Conservation (phyloP, 2,329 filamentous ascomycete genomes). For the Cyphellophora europaea region DNA sequence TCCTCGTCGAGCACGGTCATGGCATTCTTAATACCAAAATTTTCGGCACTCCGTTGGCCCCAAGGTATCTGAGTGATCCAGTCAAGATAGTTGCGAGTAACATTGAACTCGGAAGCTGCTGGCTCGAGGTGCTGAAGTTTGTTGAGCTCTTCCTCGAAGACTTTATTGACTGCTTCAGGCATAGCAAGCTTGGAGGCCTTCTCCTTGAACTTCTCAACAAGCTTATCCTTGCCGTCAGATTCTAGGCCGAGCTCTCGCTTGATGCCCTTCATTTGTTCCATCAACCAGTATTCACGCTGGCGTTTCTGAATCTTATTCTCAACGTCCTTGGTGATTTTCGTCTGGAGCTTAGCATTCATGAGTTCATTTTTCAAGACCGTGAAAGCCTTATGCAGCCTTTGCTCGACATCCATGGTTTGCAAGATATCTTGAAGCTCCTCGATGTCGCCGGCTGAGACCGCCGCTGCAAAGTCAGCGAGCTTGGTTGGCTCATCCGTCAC, state of each 20-base stretch:
- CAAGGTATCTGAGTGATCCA: conserved; percentile 98
- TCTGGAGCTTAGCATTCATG: conserved; percentile 94
- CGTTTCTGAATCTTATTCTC: conserved; percentile 96
- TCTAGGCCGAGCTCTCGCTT: conserved; percentile 91
- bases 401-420: conserved; percentile 80
- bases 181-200: conserved; percentile 90
- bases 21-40: conserved; percentile 89
- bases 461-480: conserved; percentile 91
- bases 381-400: conserved; percentile 82
- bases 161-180: conserved; percentile 93
- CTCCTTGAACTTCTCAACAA: conserved; percentile 95
- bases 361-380: conserved; percentile 94
- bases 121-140: conserved; percentile 93
- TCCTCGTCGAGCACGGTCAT: conserved; percentile 88
- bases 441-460: conserved; percentile 88
- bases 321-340: conserved; percentile 96
- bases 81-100: conserved; percentile 94
- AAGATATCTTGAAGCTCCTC: conserved; percentile 88
- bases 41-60: conserved; percentile 91
- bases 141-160: conserved; percentile 96
- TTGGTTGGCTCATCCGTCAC: conserved; percentile 92
- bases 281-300: conserved; percentile 94
- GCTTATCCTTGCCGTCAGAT: conserved; percentile 94
- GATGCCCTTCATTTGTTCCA: conserved; percentile 99
- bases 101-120: conserved; percentile 95